phyloP scores from a whole-genome alignment of 1,139 yeast species.

The Scheffersomyces illinoinensis region DNA sequence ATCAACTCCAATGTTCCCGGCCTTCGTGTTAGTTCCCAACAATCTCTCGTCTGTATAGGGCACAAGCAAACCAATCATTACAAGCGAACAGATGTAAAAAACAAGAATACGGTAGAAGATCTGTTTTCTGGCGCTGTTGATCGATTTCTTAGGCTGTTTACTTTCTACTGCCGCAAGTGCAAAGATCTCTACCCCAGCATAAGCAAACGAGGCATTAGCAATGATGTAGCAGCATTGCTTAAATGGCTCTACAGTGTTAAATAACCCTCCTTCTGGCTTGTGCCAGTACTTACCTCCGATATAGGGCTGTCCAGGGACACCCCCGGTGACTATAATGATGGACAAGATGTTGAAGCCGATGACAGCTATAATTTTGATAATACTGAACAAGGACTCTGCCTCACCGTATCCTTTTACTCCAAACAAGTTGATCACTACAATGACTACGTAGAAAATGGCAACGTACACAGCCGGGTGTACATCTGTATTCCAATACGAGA shows the following conservation, averaged over 20 bases:
- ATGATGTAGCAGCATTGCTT: slow-evolving; percentile 25
- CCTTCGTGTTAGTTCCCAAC: slow-evolving; percentile 25
- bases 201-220: slow-evolving; percentile 27
- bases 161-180: slow-evolving; percentile 40
- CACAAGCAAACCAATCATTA: slow-evolving; percentile 53
- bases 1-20: slow-evolving; percentile 15
- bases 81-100: slow-evolving; percentile 35
- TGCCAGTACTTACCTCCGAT: slow-evolving; percentile 38
- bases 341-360: slow-evolving; percentile 33
- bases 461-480: slow-evolving; percentile 33
- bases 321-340: slow-evolving; percentile 32
- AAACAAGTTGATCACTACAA: slow-evolving; percentile 30
- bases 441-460: slow-evolving; percentile 30
- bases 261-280: slow-evolving; percentile 31
- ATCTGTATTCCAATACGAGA: slow-evolving; percentile 28
- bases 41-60: slow-evolving; percentile 56
- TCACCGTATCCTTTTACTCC: slow-evolving; percentile 42
- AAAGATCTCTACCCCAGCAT: slow-evolving; percentile 30
- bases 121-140: slow-evolving; percentile 37
- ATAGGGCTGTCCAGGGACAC: slow-evolving; percentile 28
- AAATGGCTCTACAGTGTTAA: slow-evolving; percentile 27
- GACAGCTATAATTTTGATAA: slow-evolving; percentile 33
- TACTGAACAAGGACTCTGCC: slow-evolving; percentile 31
- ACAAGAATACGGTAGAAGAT: slow-evolving; percentile 36
- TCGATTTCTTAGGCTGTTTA: slow-evolving; percentile 31